Conservation (phyloP, 148 eudicot species). For the Beta vulgaris region DNA sequence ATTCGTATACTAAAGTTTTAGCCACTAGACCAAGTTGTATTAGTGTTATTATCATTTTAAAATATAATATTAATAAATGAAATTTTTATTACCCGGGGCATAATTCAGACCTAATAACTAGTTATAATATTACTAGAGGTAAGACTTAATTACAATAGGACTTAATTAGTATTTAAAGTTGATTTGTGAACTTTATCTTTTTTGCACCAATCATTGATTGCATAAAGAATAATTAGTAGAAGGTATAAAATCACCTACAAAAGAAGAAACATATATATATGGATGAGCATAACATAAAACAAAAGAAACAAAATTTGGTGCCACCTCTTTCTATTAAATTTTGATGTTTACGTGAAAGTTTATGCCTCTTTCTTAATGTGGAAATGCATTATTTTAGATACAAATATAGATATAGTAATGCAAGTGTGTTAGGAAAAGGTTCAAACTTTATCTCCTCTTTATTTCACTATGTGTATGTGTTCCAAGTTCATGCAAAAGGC, state of each 20-base stretch:
- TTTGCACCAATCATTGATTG: constrained; percentile 47
- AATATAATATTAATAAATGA: too few relatives aligned
- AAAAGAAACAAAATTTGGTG: constrained; percentile 15
- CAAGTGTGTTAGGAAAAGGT: background rate
- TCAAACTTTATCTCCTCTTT: background rate
- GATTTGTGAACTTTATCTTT: constrained; percentile 7
- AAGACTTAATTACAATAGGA: background rate
- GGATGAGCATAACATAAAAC: constrained; percentile 31
- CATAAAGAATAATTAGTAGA: constrained; percentile 41
- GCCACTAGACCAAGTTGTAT: too few relatives aligned
- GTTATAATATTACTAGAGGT: background rate
- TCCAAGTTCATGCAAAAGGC: background rate
- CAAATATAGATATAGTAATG: constrained; percentile 16
- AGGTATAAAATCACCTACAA: constrained; percentile 35
- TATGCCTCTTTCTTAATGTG: constrained; percentile 17
- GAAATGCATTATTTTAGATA: constrained; percentile 12
- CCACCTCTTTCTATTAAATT: constrained; percentile 20
- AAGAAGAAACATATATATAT: too few relatives aligned
- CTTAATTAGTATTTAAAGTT: too few relatives aligned
- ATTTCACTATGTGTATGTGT: background rate
- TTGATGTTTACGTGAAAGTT: constrained; percentile 28
- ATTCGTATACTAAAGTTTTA: too few relatives aligned
- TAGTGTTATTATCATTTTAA: too few relatives aligned
- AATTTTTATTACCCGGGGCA: too few relatives aligned
- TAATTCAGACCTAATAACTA: too few relatives aligned